Conservation (phyloP, 2,329 filamentous ascomycete genomes). For the Fusarium bactridioides region DNA sequence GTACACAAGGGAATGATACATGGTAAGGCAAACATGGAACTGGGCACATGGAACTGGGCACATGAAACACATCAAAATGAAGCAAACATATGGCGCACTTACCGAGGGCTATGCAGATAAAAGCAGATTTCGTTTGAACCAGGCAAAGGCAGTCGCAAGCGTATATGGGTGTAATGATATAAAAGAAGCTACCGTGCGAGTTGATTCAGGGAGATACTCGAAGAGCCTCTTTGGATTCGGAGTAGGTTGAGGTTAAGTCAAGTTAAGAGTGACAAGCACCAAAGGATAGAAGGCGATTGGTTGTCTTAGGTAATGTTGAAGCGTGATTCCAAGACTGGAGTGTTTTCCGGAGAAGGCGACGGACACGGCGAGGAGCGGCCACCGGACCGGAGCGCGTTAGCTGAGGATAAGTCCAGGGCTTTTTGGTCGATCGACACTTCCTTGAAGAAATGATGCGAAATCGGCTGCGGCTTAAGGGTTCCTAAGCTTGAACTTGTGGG, state of each 20-base stretch:
- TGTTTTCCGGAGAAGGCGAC: constrained; percentile 31
- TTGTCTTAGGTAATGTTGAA: constrained; percentile 21
- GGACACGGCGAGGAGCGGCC: constrained; percentile 31
- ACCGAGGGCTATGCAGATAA: constrained; percentile 7
- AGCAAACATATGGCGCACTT: constrained; percentile 25
- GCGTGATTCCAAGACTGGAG: constrained; percentile 15
- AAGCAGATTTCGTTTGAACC: neutral
- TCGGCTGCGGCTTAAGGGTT: neutral
- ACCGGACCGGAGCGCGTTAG: constrained; percentile 21
- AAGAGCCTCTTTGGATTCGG: constrained; percentile 10
- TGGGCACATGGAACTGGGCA: constrained; percentile 11
- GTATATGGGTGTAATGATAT: neutral
- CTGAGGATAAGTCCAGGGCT: constrained; percentile 23
- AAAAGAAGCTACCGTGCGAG: neutral
- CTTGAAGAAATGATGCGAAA: constrained; percentile 10
- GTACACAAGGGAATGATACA: neutral
- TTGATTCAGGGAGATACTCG: neutral
- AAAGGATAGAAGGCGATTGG: constrained; percentile 20
- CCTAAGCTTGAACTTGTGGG: neutral
- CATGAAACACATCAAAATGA: constrained; percentile 15
- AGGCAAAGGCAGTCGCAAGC: neutral
- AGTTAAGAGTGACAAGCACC: constrained; percentile 18
- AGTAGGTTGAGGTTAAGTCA: constrained; percentile 18
- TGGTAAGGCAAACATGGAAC: neutral
- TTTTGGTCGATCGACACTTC: constrained; percentile 17